Conservation (phyloP, 31 red algal genomes). For the Endocladia muricata region DNA sequence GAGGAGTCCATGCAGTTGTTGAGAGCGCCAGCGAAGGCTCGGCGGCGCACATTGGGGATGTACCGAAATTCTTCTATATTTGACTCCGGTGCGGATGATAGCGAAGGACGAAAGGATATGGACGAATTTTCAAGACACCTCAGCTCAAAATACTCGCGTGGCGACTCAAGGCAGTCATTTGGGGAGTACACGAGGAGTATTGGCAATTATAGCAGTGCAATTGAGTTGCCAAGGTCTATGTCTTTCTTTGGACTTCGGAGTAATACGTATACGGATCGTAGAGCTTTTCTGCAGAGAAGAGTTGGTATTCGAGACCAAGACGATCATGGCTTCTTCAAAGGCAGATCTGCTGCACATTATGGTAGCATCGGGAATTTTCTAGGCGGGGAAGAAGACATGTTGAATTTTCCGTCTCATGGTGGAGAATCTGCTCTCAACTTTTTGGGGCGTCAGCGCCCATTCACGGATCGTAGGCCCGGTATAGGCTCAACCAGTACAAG, state of each 20-base stretch:
- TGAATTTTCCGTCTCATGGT: slow-evolving; percentile 10
- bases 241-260: slow-evolving; percentile 40
- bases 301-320: slow-evolving; percentile 6
- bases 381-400: slow-evolving; percentile 4
- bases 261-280: slow-evolving; percentile 37
- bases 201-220: background rate
- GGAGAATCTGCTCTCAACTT: slow-evolving; percentile 25
- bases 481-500: background rate
- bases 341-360: background rate
- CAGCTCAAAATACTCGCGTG: background rate
- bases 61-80: slow-evolving; percentile 16
- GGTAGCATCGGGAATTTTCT: background rate
- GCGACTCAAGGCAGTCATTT: background rate
- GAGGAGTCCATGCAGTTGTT: slow-evolving; percentile 89
- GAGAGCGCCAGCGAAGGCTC: slow-evolving; percentile 61
- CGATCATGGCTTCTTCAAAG: background rate
- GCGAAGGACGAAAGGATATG: background rate
- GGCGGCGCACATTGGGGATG: slow-evolving; percentile 51
- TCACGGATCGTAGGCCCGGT: slow-evolving; percentile 9
- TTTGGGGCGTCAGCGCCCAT: background rate
- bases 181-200: slow-evolving; percentile 7
- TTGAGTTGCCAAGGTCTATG: slow-evolving; percentile 21
- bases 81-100: background rate
- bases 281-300: slow-evolving; percentile 1
- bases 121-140: background rate